Evolutionary conservation across 352 stramenopile genomes (phyloP), one percentile per base, ranked within the genome.

Genomic region (Pythium phragmitis): DNA sequence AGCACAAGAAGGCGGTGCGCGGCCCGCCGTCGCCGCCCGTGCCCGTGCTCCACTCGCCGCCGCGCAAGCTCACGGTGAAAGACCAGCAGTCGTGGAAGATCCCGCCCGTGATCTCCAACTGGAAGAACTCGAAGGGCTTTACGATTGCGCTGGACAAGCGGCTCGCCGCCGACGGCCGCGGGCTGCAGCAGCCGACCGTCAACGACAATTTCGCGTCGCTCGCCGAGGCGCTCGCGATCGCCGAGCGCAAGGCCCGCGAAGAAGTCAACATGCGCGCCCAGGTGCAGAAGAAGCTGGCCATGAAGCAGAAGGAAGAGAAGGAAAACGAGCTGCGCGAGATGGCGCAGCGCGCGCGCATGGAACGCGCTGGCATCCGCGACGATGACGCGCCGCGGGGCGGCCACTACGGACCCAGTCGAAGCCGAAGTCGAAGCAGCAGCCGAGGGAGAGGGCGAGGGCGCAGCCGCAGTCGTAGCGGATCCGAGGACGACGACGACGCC

Each of bases 91-190:
- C 91, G 64, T 99, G 97, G 97, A 99, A 99, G 82, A 98, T 99
- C 64, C 98, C 98, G 19, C 96, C 97, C 13, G 98, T 96, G 70
- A 98, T 99, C 64, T 99, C 96, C 34, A 99, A 99, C 75, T 99
- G 97, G 97, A 99, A 99, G 73, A 99, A 99, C 83, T 92, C 92
- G 0, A 95, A 96, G 50, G 98, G 97, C 0, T 99, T 99, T 73
- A 99, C 97, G 7, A 99, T 99, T 74, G 96, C 97, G 26, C 77
- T 99, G 41, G 97, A 99, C 78, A 99, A 99, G 83, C 93, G 98
- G 33, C 87, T 99, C 17, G 97, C 97, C 0, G 97, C 97, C 16
- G 97, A 99, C 77, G 98, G 98, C 36, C 89, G 97, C 30, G 96
- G 96, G 4, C 81, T 99, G 55, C 87, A 98, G 64, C 95, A 99